These are phyloP conservation scores for Aspergillus flavus DNA, from an alignment of 2,329 filamentous ascomycete genomes.

Conservation along the genomic window DNA sequence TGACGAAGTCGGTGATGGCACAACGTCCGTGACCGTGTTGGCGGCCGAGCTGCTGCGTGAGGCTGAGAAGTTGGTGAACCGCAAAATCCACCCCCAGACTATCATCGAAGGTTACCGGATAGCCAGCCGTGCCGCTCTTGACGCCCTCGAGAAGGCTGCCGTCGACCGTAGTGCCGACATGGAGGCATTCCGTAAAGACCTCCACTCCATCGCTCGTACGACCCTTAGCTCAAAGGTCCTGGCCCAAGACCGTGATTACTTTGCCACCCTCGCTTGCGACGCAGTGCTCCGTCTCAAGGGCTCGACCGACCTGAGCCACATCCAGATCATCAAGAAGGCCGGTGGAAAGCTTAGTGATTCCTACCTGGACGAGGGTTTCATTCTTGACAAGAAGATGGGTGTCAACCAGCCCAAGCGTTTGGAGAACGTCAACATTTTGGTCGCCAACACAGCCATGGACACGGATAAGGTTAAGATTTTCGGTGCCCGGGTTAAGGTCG, in stretches of 20 bases:
- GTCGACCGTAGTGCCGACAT: constrained; percentile 86
- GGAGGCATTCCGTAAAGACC: constrained; percentile 83
- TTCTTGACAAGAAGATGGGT: constrained; percentile 98
- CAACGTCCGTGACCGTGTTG: constrained; percentile 94
- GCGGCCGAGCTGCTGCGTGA: constrained; percentile 94
- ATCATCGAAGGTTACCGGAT: constrained; percentile 99
- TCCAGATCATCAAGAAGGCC: constrained; percentile 99
- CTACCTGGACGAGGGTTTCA: constrained; percentile 97
- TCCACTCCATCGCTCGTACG: constrained; percentile 87
- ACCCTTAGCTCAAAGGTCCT: constrained; percentile 97
- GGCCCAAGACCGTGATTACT: constrained; percentile 89
- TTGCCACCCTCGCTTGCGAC: constrained; percentile 84
- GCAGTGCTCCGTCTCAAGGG: constrained; percentile 87
- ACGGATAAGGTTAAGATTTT: constrained; percentile 99
- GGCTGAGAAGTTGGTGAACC: constrained; percentile 94
- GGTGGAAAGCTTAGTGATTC: constrained; percentile 97
- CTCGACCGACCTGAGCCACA: constrained; percentile 92
- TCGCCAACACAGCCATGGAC: constrained; percentile 98
- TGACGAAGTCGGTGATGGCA: constrained; percentile 97
- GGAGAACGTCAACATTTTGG: constrained; percentile 96
- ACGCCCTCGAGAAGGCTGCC: constrained; percentile 79
- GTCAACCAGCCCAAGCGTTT: constrained; percentile 97
- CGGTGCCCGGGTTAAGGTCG: constrained; percentile 93
- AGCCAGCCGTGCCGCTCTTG: constrained; percentile 85
- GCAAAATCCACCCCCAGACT: constrained; percentile 98